Evolutionary conservation across 1,284 basidiomycete species (phyloP), one percentile per base, ranked within the genome.

Genomic region (Melampsora occidentalis): DNA sequence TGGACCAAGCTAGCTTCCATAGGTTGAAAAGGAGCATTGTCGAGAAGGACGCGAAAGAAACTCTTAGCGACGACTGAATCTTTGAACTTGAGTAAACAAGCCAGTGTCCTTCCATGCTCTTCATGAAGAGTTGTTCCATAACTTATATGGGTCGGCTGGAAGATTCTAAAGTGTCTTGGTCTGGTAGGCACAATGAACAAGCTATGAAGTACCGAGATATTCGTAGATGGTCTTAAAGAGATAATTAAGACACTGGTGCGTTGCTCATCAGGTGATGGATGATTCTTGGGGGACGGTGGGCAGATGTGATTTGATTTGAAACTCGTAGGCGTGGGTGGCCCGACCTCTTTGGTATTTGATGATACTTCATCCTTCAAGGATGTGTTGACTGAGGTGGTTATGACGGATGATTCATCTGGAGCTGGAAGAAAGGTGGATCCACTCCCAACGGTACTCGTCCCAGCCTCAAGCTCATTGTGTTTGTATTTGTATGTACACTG

Each of bases 11-110:
- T 51, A 25, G 53, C 28, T n/a, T 73, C 46, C 14, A 73, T 49
- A 16, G 71, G 71, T 39, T 73, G 28, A 64, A 73, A 73, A 39
- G 71, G 71, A 35, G 71, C 48, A 18, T 73, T 73, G 20, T 49
- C 62, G 35, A 64, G 16, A 25, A 73, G 25, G 63, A 73, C 63
- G 31, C 51, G 63, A 33, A 9, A 73, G 39, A 73, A 73, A 39
- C 42, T 61, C 49, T 51, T 22, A 66, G 71, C 71, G 22, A 62
- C 57, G n/a, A 35, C 31, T 14, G 51, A 14, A 39, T 73, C 71
- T 25, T 35, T 59, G 39, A 73, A 73, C 14, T 39, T 51, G n/a
- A 73, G 53, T 49, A 73, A 51, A 66, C 71, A 73, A 9, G 61
- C 71, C n/a, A 64, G 35, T 33, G 57, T 62, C 20, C 39, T n/a